Conservation (phyloP, 169 alveolate species). For the Babesia gibsoni region DNA sequence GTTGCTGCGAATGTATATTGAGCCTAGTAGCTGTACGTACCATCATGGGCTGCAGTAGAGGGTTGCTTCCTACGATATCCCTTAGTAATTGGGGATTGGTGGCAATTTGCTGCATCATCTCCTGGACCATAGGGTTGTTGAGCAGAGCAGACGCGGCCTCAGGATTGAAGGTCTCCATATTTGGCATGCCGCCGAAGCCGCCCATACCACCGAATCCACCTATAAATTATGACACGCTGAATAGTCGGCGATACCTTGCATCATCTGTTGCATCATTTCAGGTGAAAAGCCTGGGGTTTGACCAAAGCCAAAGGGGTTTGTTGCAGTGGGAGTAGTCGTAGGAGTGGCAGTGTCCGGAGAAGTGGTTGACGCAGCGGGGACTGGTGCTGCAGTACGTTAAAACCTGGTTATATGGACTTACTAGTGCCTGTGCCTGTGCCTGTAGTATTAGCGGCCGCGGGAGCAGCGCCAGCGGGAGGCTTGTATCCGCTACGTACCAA, state of each 20-base stretch:
- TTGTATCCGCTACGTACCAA: slow-evolving; percentile 83
- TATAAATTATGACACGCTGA: background rate
- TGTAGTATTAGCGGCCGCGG: slow-evolving; percentile 23
- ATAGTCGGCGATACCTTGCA: slow-evolving; percentile 23
- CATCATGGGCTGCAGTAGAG: slow-evolving; percentile 64
- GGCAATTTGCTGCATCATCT: slow-evolving; percentile 71
- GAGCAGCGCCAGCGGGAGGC: slow-evolving; percentile 20
- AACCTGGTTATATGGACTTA: background rate
- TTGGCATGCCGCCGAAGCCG: slow-evolving; percentile 33
- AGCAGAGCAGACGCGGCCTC: slow-evolving; percentile 59
- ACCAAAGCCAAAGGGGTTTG: slow-evolving; percentile 13
- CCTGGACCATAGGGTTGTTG: slow-evolving; percentile 78
- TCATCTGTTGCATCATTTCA: slow-evolving; percentile 63
- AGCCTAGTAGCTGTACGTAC: background rate
- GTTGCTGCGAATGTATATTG: slow-evolving; percentile 18
- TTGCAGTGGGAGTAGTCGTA: slow-evolving; percentile 27
- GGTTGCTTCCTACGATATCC: slow-evolving; percentile 53
- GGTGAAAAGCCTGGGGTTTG: slow-evolving; percentile 44
- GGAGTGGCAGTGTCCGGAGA: slow-evolving; percentile 12
- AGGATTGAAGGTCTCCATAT: slow-evolving; percentile 52
- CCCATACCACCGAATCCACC: slow-evolving; percentile 44
- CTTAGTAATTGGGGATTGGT: slow-evolving; percentile 70
- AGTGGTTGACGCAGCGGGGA: slow-evolving; percentile 18
- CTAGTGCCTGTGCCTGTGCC: too few species aligned
- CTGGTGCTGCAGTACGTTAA: background rate